Evolutionary conservation across 169 alveolate genomes (phyloP).

Genomic region (Plasmodium gonderi): DNA sequence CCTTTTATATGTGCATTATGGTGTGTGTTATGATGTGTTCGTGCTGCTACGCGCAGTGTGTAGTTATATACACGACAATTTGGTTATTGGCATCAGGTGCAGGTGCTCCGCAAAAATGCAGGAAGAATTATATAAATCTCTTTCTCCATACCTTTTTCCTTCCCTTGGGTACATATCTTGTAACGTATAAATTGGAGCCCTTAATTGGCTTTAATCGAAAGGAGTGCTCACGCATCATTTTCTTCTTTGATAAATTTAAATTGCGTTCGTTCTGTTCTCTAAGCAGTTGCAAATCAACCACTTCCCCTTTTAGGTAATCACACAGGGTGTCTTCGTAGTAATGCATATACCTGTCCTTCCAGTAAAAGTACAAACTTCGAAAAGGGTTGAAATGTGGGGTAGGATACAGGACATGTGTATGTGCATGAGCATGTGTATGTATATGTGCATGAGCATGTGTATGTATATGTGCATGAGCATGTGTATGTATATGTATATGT

Average conservation of each 20-base stretch:
- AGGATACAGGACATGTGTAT: neutral
- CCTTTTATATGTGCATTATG: too few relatives aligned
- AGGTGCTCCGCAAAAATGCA: too few relatives aligned
- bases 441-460: too few relatives aligned
- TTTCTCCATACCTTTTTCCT: neutral
- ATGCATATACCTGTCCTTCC: constrained; percentile 71
- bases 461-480: neutral
- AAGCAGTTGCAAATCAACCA: constrained; percentile 52
- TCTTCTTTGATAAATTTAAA: constrained; percentile 23
- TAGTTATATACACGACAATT: too few relatives aligned
- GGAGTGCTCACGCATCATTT: constrained; percentile 46
- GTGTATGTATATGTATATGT: neutral
- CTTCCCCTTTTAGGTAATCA: constrained; percentile 62
- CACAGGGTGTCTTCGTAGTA: constrained; percentile 61
- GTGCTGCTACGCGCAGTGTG: too few relatives aligned
- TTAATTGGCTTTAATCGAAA: constrained; percentile 39
- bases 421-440: too few relatives aligned
- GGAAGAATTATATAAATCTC: neutral
- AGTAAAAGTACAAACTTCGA: constrained; percentile 36
- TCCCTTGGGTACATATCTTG: constrained; percentile 33
- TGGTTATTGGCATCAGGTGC: too few relatives aligned
- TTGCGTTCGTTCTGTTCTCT: constrained; percentile 68
- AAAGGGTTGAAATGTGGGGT: neutral
- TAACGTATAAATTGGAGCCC: constrained; percentile 54
- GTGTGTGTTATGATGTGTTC: too few relatives aligned